Base-by-base conservation (phyloP, 495 filamentous ascomycete species). In the Penicillium macrosclerotiorum region DNA sequence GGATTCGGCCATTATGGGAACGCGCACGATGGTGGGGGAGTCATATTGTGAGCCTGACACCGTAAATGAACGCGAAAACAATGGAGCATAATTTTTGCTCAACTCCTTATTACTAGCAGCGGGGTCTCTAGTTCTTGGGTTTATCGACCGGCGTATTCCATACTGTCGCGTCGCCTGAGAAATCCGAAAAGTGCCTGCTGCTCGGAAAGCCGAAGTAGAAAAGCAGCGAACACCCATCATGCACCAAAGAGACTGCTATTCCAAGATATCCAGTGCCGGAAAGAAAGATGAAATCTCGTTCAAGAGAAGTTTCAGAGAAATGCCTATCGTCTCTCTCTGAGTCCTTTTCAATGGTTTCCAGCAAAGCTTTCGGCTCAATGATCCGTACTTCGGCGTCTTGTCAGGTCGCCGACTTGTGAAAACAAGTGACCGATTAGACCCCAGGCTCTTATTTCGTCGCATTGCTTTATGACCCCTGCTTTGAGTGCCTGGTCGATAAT, bases 1-100 rank as follows among this genome's bases (percentile, higher is more conserved):
- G n/a, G 90, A 95, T 65, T 95, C 90, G 41, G 90, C 90, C 90
- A 95, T 95, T 50, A 87, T 71, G 7, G 90, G 90, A 53, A 94
- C 90, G 65, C 91, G 89, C 64, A 95, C 79, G 27, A 87, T 66
- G 42, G 71, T 82, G 45, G 88, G 84, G 55, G 84, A 84, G 5
- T 24, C 20, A 31, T 33, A 29, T 19, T 5, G 33, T 20, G 33
- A 11, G 6, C 11, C 13, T 0, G 43, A 46, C 6, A 11, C 2
- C 12, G 35, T 14, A 13, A 46, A 46, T n/a, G 11, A 30, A 13
- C 16, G 35, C 11, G 33, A 11, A 12, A 5, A 12, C 5, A 24
- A 29, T 9, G 13, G 7, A 9, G 0, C 4, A 4, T 8, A 36
- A 1, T 4, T 4, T 20, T 18, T 17, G 19, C 14, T 17, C n/a